These are phyloP conservation scores for Paramecium tetraurelia DNA, from an alignment of 73 alveolate genomes.

Conservation along the genomic window DNA sequence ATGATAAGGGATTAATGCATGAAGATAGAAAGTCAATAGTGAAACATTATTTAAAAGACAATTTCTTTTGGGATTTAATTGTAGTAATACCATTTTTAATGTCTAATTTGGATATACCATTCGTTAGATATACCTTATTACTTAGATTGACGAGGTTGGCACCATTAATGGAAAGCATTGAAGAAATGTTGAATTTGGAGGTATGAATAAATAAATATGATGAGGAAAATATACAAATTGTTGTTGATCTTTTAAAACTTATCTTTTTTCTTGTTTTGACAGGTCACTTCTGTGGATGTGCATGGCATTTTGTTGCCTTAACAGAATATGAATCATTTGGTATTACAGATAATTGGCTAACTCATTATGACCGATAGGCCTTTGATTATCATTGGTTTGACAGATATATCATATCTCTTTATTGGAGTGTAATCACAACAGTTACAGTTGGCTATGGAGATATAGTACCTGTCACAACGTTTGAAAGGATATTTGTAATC, in stretches of 20 bases:
- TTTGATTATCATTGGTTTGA: slow-evolving; percentile 65
- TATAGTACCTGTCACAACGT: slow-evolving; percentile 69
- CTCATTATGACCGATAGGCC: background rate
- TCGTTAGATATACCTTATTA: slow-evolving; percentile 66
- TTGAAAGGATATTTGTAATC: slow-evolving; percentile 73
- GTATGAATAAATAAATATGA: background rate
- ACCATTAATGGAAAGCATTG: slow-evolving; percentile 60
- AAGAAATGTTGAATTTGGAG: slow-evolving; percentile 48
- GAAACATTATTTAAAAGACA: slow-evolving; percentile 55
- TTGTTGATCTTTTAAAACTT: slow-evolving; percentile 54
- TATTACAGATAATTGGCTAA: slow-evolving; percentile 46
- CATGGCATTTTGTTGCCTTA: slow-evolving; percentile 59
- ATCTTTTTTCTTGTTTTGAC: slow-evolving; percentile 41
- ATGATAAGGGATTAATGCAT: slow-evolving; percentile 66
- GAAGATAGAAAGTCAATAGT: slow-evolving; percentile 64
- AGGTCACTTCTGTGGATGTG: slow-evolving; percentile 57
- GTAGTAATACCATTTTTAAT: slow-evolving; percentile 61
- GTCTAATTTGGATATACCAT: slow-evolving; percentile 52
- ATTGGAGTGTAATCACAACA: slow-evolving; percentile 77
- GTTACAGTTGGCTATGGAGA: slow-evolving; percentile 89
- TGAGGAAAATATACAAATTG: slow-evolving; percentile 65
- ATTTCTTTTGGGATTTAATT: slow-evolving; percentile 65
- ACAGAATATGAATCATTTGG: slow-evolving; percentile 22
- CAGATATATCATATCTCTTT: slow-evolving; percentile 66
- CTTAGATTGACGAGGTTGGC: slow-evolving; percentile 63